phyloP scores from a whole-genome alignment of 1,284 basidiomycete genomes.

The Tilletia walkeri region DNA sequence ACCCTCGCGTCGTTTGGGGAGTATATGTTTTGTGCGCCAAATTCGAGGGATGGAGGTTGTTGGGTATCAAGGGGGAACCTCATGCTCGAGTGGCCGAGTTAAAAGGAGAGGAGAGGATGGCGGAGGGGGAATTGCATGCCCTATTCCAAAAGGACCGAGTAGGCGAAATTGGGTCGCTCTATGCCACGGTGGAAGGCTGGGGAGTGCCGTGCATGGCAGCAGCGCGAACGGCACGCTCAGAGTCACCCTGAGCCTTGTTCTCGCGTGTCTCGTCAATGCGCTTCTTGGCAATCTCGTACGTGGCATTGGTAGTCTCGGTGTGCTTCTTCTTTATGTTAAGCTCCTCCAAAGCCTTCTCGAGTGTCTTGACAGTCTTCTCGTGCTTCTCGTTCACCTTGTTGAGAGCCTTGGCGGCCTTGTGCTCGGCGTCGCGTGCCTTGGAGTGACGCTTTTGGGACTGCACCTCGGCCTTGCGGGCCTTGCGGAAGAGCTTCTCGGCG shows the following conservation, averaged over 20 bases:
- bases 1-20: too few relatives aligned
- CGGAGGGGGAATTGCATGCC: too few relatives aligned
- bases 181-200: conserved; percentile 15
- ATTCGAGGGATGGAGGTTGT: too few relatives aligned
- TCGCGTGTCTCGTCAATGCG: conserved; percentile 38
- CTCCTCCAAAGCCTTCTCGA: conserved; percentile 43
- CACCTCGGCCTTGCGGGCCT: conserved; percentile 40
- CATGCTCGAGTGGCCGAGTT: neutral
- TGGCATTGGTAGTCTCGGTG: conserved; percentile 32
- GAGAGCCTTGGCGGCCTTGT: conserved; percentile 45
- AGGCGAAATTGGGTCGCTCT: neutral
- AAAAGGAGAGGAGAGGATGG: neutral
- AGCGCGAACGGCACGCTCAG: conserved; percentile 34
- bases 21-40: too few relatives aligned
- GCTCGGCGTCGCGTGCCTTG: conserved; percentile 42
- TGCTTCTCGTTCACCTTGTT: conserved; percentile 39
- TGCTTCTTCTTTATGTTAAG: conserved; percentile 50
- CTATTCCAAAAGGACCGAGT: neutral
- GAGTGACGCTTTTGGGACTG: conserved; percentile 45
- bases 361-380: conserved; percentile 39
- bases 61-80: neutral
- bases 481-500: conserved; percentile 44
- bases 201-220: conserved; percentile 31
- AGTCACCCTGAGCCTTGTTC: conserved; percentile 41
- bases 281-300: conserved; percentile 39